These are phyloP conservation scores for Firmiana major DNA, from an alignment of 345 rosid genomes.

Conservation along the genomic window DNA sequence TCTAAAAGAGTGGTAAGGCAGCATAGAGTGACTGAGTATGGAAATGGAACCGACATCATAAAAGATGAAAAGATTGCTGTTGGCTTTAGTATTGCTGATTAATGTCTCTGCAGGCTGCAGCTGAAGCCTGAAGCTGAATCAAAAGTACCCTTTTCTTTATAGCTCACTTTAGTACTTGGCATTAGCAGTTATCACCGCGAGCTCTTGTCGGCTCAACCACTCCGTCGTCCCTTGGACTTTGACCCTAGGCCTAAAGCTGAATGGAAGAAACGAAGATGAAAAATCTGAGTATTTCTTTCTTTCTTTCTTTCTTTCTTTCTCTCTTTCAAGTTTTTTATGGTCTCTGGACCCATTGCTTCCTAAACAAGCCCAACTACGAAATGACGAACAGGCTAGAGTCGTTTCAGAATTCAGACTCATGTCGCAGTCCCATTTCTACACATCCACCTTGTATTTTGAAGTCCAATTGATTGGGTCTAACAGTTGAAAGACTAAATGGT, in stretches of 20 bases:
- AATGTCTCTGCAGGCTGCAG: slow-evolving; percentile 10
- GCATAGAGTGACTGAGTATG: too few relatives aligned
- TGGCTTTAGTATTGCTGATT: background rate
- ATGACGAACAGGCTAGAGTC: background rate
- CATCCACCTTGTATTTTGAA: background rate
- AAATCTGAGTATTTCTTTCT: background rate
- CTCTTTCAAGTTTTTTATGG: background rate
- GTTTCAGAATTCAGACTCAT: background rate
- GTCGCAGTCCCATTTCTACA: background rate
- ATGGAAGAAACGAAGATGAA: too few relatives aligned
- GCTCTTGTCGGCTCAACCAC: background rate
- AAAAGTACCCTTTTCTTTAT: background rate
- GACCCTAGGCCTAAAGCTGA: too few relatives aligned
- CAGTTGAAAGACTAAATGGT: background rate
- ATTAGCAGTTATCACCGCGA: background rate
- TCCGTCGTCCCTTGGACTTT: background rate
- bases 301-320: background rate
- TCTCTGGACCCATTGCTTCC: background rate
- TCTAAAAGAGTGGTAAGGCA: background rate
- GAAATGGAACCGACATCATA: background rate
- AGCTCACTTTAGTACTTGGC: background rate
- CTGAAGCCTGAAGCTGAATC: background rate
- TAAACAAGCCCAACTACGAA: background rate
- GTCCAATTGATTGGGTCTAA: background rate
- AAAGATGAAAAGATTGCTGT: background rate